phyloP scores from a whole-genome alignment of 2,329 filamentous ascomycete species.

The Stachybotrys echinatus region DNA sequence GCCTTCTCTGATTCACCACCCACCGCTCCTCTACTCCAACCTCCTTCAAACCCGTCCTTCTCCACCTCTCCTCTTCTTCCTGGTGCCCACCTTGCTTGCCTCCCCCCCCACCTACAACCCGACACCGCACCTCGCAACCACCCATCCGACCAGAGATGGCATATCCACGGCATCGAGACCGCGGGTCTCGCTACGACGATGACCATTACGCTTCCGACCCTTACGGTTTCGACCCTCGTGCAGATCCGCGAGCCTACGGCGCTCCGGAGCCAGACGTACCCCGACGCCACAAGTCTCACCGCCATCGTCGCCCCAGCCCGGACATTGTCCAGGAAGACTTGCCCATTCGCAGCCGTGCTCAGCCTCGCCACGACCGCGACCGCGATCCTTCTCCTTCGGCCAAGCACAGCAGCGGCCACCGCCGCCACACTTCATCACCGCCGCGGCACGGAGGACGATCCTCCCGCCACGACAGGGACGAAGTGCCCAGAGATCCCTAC shows the following conservation, averaged over 20 bases:
- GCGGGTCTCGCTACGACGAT: conserved; percentile 16
- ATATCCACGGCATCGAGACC: conserved; percentile 16
- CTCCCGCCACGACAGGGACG: background rate
- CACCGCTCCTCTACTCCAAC: background rate
- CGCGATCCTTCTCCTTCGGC: conserved; percentile 7
- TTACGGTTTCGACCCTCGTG: conserved; percentile 3
- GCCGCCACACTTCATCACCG: background rate
- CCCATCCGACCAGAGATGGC: conserved; percentile 16
- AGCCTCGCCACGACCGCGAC: background rate
- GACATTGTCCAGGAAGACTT: conserved; percentile 6
- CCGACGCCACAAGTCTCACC: conserved; percentile 16
- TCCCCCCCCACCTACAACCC: background rate
- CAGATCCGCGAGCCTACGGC: background rate
- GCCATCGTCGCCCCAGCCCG: conserved; percentile 10
- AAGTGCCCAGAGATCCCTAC: background rate
- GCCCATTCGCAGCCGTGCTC: conserved; percentile 2
- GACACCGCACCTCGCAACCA: background rate
- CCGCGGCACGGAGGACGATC: background rate
- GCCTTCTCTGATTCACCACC: background rate
- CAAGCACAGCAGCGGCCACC: background rate
- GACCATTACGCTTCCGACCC: conserved; percentile 14
- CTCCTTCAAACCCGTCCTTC: background rate
- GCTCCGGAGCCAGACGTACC: conserved; percentile 5
- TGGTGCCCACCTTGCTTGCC: background rate
- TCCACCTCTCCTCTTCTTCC: background rate